Base-by-base conservation (phyloP, 345 rosid genomes). In the Syzygium grande region DNA sequence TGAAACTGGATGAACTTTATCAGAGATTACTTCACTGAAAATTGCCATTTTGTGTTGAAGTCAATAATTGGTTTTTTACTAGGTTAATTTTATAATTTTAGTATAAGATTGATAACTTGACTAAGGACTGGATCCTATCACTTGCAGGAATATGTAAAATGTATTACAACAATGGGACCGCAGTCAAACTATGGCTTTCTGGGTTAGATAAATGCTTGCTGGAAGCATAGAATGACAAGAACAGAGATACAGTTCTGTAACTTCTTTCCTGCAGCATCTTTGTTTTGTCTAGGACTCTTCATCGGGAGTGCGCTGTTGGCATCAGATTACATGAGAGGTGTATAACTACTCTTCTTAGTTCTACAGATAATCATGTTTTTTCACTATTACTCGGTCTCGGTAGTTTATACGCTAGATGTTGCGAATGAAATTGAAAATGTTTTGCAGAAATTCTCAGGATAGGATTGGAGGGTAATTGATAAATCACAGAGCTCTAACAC, bases 151-250 rank as follows among this genome's bases (percentile, higher is more conserved):
- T 96, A 96, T 89, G 99, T 96, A 34, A 95, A 95, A 88, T 95
- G 95, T 63, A 96, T 96, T 91, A 94, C 97, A 91, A 92, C 95
- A 84, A 91, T 91, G 79, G 99, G 99, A 61, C 94, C 96, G 98
- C 99, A 97, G 88, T 94, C 97, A 34, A 95, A 85, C 84, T 54
- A 86, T 86, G 99, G 99, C 85, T 94, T 97, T 89, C 96, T 95
- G 78, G 99, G 99, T 86, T 99, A 97, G 91, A 53, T 95, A 84
- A 95, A 94, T 90, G 99, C 99, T 16, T 97, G 99, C 91, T 96
- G 99, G 99, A 92, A 90, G 41, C 99, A 97, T 89, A 94, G 92
- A 91, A 86, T 97, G 91, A 90, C 96, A 86, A 89, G 43, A 87
- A 77, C 87, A 85, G 99, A 96, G 84, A 91, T 94, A 15, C 96